Evolutionary conservation across 108 stramenopile species (phyloP).

Genomic region (Cyclotella kingstonii): DNA sequence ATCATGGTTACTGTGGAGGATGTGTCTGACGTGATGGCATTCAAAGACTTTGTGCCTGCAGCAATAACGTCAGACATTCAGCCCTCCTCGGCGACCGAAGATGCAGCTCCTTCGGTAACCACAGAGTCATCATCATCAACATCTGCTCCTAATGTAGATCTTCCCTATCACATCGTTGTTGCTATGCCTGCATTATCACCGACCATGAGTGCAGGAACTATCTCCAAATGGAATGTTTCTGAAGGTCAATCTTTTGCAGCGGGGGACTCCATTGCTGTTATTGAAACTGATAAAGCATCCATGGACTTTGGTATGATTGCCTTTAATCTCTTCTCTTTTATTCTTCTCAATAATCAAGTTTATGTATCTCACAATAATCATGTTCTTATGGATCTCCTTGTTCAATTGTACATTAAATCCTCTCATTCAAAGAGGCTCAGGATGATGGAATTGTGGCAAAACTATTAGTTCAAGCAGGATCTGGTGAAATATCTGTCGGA

Average conservation of each 20-base stretch:
- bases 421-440: constrained; percentile 68
- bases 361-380: not conserved
- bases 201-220: constrained; percentile 89
- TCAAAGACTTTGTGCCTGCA: constrained; percentile 42
- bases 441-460: constrained; percentile 96
- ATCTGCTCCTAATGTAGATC: constrained; percentile 32
- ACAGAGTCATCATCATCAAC: constrained; percentile 27
- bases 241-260: constrained; percentile 86
- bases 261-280: constrained; percentile 92
- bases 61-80: constrained; percentile 29
- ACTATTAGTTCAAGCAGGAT: constrained; percentile 73
- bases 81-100: constrained; percentile 22
- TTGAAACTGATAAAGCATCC: constrained; percentile 98
- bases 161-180: constrained; percentile 83
- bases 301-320: constrained; percentile 80
- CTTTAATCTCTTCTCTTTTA: not conserved
- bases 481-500: constrained; percentile 81
- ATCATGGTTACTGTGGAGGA: constrained; percentile 73
- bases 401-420: too few species aligned
- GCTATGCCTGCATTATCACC: constrained; percentile 96
- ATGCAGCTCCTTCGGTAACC: constrained; percentile 18
- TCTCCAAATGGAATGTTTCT: constrained; percentile 86
- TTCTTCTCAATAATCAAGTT: not conserved
- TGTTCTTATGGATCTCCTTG: too few species aligned
- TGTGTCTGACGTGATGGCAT: constrained; percentile 47